Conservation (phyloP, 805 yeast genomes). For the Dipodascus albidus region DNA sequence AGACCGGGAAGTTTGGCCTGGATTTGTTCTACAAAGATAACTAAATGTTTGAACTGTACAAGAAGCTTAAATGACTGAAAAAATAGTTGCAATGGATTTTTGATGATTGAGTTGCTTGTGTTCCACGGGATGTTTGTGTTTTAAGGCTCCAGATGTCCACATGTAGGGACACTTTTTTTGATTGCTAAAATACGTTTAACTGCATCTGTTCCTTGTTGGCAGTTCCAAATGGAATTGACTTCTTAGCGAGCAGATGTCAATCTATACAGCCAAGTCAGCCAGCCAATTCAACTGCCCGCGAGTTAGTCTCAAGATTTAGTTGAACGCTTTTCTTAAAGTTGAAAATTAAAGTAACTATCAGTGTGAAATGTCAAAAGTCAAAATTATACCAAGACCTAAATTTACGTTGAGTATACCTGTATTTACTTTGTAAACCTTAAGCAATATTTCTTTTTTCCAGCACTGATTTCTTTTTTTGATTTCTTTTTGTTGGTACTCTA, state of each 20-base stretch:
- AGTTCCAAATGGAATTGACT: background rate
- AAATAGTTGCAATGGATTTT: too few relatives aligned
- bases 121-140: too few relatives aligned
- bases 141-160: too few relatives aligned
- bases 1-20: background rate
- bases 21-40: too few relatives aligned
- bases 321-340: too few relatives aligned
- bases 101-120: too few relatives aligned
- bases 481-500: background rate
- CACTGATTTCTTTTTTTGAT: background rate
- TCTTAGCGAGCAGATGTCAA: background rate
- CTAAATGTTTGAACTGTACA: too few relatives aligned
- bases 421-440: background rate
- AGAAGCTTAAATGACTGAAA: too few relatives aligned
- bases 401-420: background rate
- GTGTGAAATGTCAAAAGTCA: background rate
- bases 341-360: background rate
- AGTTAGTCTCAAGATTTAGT: too few relatives aligned
- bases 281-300: too few relatives aligned
- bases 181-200: background rate
- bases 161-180: too few relatives aligned
- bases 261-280: too few relatives aligned
- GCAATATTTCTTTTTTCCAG: background rate
- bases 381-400: background rate
- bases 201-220: background rate